Base-by-base conservation (phyloP, 2,329 filamentous ascomycete genomes). In the Calonectria fujianensis region DNA sequence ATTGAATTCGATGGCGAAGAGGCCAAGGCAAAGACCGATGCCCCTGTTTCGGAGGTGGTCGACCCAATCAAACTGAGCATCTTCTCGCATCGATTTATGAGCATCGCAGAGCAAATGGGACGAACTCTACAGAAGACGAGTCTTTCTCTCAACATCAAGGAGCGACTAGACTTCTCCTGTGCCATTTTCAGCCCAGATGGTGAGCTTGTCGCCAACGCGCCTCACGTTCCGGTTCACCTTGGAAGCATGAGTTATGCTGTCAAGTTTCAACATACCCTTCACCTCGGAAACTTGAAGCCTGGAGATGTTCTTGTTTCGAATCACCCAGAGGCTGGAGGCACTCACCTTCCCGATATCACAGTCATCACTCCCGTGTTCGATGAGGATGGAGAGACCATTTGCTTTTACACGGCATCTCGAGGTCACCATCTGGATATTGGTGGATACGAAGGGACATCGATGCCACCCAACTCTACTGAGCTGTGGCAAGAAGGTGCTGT, bases 181-280 rank as follows among this genome's bases (percentile, higher is more conserved):
- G 94, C 94, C 3, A 85, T 96, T 0, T 96, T 96, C 80, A 93
- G 94, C 69, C 90, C 92, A 0, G 91, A 93, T 31, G 94, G 94
- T 11, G 93, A 93, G 0, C 86, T 96, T 1, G 93, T 95, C 1
- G 93, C 93, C 0, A 95, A 95, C 82, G 91, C 94, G 14, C 94
- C 94, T 0, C 94, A 96, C 85, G 87, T 96, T 3, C 94, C 94
- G 0, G 93, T 95, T 0, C 94, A 95, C 82, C 86, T 96, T 3
- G 94, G 94, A n/a, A 93, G 91, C 39, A 96, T 95, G 94, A 93
- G 92, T 24, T 94, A 93, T 41, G 94, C 93, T 29, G 93, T 96
- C 3, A 89, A 90, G 75, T 93, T 81, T 91, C 95, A 87, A 89
- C 93, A 70, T 87, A 74, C 92, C 72, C 93, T 94, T 57, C 95